Conservation (phyloP, 2,329 filamentous ascomycete species). For the Xylariales sp. region DNA sequence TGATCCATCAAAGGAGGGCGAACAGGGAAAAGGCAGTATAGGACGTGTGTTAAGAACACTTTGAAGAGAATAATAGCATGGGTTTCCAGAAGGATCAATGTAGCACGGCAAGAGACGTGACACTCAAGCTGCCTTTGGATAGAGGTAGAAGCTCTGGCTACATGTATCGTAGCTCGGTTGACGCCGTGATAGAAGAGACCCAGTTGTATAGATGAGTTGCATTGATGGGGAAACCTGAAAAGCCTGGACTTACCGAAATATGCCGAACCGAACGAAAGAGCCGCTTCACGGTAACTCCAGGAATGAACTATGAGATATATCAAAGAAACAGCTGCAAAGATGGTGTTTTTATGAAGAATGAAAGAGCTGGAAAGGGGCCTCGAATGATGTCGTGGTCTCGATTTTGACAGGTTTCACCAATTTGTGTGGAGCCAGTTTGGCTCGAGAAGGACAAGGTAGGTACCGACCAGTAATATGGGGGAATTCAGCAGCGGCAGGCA, state of each 20-base stretch:
- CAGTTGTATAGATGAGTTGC: not conserved
- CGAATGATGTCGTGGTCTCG: conserved; percentile 41
- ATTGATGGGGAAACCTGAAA: not conserved
- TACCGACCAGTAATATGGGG: conserved; percentile 3
- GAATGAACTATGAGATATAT: conserved; percentile 18
- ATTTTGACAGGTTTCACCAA: conserved; percentile 53
- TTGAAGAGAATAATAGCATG: not conserved
- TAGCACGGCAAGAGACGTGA: not conserved
- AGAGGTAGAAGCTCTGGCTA: conserved; percentile 4
- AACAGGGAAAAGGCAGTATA: not conserved
- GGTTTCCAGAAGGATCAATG: not conserved
- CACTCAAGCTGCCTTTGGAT: not conserved
- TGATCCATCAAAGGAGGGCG: not conserved
- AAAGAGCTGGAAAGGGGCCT: conserved; percentile 20
- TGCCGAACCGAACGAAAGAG: conserved; percentile 17
- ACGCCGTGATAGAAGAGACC: not conserved
- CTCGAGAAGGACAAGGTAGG: conserved; percentile 3
- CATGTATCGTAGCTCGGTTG: conserved; percentile 7
- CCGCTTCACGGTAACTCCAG: conserved; percentile 7
- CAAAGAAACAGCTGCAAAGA: conserved; percentile 23
- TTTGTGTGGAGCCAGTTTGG: conserved; percentile 47
- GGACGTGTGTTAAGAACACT: not conserved
- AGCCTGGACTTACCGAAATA: conserved; percentile 28
- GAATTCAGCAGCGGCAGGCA: conserved; percentile 1
- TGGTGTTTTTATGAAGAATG: not conserved